Conservation (phyloP, 331 rosid species). For the Arachis monticola region DNA sequence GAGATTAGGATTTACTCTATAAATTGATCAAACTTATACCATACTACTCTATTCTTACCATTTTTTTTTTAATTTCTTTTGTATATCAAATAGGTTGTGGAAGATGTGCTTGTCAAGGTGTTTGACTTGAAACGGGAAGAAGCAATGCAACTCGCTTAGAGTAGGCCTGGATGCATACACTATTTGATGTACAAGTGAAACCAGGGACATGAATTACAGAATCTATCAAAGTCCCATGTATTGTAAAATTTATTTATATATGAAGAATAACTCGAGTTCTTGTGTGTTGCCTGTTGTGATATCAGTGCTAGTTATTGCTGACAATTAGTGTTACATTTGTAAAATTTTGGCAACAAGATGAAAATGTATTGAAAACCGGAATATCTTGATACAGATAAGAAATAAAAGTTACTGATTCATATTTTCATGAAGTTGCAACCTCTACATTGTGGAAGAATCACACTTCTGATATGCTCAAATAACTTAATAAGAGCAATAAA, state of each 20-base stretch:
- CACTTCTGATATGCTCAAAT: background rate
- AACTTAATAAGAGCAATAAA: too few relatives aligned
- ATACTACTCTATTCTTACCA: conserved; percentile 27
- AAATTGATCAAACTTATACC: conserved; percentile 22
- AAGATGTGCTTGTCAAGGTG: conserved; percentile 79
- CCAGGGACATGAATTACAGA: background rate
- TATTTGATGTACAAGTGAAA: conserved; percentile 37
- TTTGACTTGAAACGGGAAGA: conserved; percentile 86
- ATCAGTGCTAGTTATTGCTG: background rate
- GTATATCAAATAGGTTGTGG: conserved; percentile 65
- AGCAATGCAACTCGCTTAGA: conserved; percentile 62
- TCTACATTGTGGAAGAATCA: conserved; percentile 25
- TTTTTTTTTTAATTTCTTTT: background rate
- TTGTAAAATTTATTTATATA: conserved; percentile 27
- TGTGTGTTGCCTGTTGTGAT: background rate
- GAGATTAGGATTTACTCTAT: background rate
- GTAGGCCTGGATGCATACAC: conserved; percentile 33
- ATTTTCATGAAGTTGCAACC: conserved; percentile 29
- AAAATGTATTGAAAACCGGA: background rate
- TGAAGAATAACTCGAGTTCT: conserved; percentile 17
- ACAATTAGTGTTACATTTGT: background rate
- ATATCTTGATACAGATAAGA: conserved; percentile 1
- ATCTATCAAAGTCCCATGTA: conserved; percentile 30
- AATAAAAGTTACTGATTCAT: conserved; percentile 1
- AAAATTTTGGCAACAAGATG: conserved; percentile 22